Conservation (phyloP, 495 filamentous ascomycete species). For the Penicillium roqueforti region DNA sequence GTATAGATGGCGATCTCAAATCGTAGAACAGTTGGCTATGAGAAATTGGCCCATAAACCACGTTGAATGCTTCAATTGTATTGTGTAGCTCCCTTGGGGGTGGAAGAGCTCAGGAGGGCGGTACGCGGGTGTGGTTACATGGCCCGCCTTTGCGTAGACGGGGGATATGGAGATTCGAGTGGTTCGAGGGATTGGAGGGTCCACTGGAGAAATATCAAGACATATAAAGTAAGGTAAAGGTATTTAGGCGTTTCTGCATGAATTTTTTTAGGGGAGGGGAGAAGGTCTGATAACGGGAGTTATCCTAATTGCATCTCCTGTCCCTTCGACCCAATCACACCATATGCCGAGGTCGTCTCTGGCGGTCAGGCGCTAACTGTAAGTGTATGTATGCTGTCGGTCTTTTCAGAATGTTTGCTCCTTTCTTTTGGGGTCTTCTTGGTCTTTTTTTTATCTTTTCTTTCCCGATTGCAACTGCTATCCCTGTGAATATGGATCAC, state of each 20-base stretch:
- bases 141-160: constrained; percentile 7
- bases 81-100: background rate
- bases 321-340: constrained; percentile 13
- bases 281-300: background rate
- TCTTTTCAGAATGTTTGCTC: background rate
- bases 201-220: background rate
- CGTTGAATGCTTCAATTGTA: background rate
- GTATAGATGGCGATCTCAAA: constrained; percentile 5
- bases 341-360: constrained; percentile 16
- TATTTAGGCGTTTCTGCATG: background rate
- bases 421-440: background rate
- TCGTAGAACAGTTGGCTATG: background rate
- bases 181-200: background rate
- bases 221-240: background rate
- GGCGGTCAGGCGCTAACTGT: constrained; percentile 18
- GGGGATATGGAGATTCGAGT: constrained; percentile 5
- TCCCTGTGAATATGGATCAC: background rate
- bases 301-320: background rate
- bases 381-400: background rate
- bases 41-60: background rate
- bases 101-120: background rate
- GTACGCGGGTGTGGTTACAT: constrained; percentile 6
- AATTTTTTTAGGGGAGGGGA: constrained; percentile 1
- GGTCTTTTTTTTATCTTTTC: too few relatives aligned
- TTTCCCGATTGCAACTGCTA: background rate